Evolutionary conservation across 805 yeast species (phyloP), one percentile per base, ranked within the genome.

Genomic region (Metschnikowia proteae): DNA sequence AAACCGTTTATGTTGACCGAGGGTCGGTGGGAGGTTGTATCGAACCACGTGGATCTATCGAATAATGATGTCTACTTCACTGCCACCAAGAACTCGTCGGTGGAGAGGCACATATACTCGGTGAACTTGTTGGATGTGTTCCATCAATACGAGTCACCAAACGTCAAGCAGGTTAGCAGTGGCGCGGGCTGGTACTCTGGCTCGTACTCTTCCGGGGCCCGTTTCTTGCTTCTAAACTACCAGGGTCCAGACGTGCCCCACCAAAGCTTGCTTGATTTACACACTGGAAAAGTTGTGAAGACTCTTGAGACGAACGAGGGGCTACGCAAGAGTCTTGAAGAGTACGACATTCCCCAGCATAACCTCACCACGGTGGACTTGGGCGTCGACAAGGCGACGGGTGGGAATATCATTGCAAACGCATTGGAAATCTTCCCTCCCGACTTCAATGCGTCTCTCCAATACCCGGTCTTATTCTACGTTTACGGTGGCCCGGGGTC

Each of bases 401-500:
- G 70, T 2, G 70, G 73, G 4, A 76, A 68, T 1, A 67, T 79
- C 28, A 55, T 64, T 3, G 86, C 80, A 11, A 88, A 91, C 65
- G 79, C 81, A 28, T 75, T 81, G 50, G 97, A 91, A 64, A 84
- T 88, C 4, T 70, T 83, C 38, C 98, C 98, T 1, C 76, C 83
- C 38, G 70, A 76, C 54, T 94, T 94, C 62, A 78, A 87, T 58
- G 70, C 74, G 9, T 59, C 67, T 6, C 71, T 75, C 58, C 75
- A 83, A 63, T 90, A 92, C 63, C 98, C 98, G 0, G 82, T 94
- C 0, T 73, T 94, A 50, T 92, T 94, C 63, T 90, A 78, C 62
- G 90, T 90, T 4, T 94, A 94, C 62, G 97, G 97, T 23, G 99
- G 99, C 0, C 99, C 99, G 6, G 94, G 90, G 32, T 86, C 96